Percentiles rank a stretch among this genome's conserved stretches.
phyloP scores from a whole-genome alignment of 768 basidiomycete genomes.

The Boletus pseudo-olivaceus region DNA sequence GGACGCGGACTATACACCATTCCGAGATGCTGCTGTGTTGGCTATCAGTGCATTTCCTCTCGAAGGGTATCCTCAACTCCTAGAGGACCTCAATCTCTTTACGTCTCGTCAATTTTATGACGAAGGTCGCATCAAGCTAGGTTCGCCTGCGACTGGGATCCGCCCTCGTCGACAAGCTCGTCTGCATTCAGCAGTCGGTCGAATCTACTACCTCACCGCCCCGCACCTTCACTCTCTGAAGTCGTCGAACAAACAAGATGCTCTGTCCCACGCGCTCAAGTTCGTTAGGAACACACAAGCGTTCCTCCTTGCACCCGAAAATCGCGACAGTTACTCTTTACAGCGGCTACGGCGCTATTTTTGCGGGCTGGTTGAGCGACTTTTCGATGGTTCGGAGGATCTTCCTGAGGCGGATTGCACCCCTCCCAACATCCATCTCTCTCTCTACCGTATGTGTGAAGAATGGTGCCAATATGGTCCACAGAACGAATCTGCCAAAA shows the following conservation, averaged over 20 bases:
- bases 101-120: slow-evolving; percentile 84
- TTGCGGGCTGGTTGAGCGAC: slow-evolving; percentile 82
- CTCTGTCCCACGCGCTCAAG: slow-evolving; percentile 76
- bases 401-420: slow-evolving; percentile 74
- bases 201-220: slow-evolving; percentile 85
- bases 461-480: slow-evolving; percentile 91
- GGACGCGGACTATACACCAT: slow-evolving; percentile 77
- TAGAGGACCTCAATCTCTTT: slow-evolving; percentile 81
- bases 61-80: slow-evolving; percentile 69
- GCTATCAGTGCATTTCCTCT: slow-evolving; percentile 87
- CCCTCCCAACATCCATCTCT: slow-evolving; percentile 68
- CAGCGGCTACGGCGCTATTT: slow-evolving; percentile 87
- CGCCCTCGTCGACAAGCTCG: slow-evolving; percentile 72
- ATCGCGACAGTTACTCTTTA: slow-evolving; percentile 70
- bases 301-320: slow-evolving; percentile 68
- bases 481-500: slow-evolving; percentile 68
- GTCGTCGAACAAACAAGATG: slow-evolving; percentile 64
- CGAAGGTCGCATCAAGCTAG: slow-evolving; percentile 48
- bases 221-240: slow-evolving; percentile 69
- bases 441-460: slow-evolving; percentile 81
- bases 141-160: slow-evolving; percentile 41
- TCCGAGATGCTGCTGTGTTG: slow-evolving; percentile 82
- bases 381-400: slow-evolving; percentile 72
- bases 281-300: slow-evolving; percentile 82
- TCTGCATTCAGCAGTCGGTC: slow-evolving; percentile 80